phyloP scores from a whole-genome alignment of 2,329 filamentous ascomycete genomes.

The Botryotinia narcissicola region DNA sequence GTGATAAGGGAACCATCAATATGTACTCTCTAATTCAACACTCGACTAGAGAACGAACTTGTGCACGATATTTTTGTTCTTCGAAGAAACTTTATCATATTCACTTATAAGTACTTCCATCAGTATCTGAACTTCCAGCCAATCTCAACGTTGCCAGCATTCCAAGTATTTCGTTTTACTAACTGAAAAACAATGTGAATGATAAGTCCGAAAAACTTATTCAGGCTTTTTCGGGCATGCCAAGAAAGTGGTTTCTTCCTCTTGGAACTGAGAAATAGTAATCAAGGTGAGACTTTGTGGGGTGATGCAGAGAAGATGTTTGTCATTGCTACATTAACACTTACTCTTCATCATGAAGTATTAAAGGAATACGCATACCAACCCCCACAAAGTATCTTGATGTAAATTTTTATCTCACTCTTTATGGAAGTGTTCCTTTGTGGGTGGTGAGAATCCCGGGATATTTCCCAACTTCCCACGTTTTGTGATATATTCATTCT shows the following conservation, averaged over 20 bases:
- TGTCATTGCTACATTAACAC: background rate
- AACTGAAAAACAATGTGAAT: too few relatives aligned
- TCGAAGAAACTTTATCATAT: background rate
- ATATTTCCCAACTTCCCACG: background rate
- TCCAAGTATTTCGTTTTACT: background rate
- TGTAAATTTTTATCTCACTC: background rate
- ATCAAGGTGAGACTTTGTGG: background rate
- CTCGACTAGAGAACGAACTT: background rate
- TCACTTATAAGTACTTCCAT: background rate
- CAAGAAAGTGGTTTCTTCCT: background rate
- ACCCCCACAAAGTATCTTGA: background rate
- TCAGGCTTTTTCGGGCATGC: background rate
- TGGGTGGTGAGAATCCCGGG: background rate
- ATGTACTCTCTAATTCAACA: background rate
- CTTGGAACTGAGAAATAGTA: background rate
- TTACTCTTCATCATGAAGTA: background rate
- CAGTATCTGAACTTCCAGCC: background rate
- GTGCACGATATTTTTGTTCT: background rate
- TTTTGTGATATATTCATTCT: background rate
- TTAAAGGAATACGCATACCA: background rate
- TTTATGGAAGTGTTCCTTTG: background rate
- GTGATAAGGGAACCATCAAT: background rate
- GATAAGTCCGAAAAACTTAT: background rate
- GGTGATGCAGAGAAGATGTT: background rate
- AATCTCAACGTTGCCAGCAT: background rate